These are phyloP conservation scores for Trichoderma arundinaceum DNA, from an alignment of 2,329 filamentous ascomycete genomes.

Conservation along the genomic window DNA sequence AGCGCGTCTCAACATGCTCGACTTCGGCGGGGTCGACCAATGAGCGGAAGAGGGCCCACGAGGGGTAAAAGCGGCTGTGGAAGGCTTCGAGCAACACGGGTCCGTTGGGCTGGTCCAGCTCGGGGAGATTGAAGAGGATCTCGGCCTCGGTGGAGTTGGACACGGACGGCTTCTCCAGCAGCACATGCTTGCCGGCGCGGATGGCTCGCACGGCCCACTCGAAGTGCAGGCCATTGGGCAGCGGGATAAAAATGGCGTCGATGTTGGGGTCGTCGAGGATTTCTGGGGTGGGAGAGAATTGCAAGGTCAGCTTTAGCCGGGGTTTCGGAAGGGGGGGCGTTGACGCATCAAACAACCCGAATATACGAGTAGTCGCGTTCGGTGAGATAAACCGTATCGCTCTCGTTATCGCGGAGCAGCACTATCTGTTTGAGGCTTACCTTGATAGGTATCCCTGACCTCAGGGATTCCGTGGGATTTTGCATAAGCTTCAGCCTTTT, in stretches of 20 bases:
- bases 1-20: constrained; percentile 41
- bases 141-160: constrained; percentile 41
- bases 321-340: not conserved
- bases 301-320: not conserved
- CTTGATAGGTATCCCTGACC: constrained; percentile 56
- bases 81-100: constrained; percentile 60
- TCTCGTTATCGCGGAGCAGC: too few relatives aligned
- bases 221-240: constrained; percentile 51
- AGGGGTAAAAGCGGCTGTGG: constrained; percentile 58
- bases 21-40: constrained; percentile 49
- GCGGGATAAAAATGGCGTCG: constrained; percentile 56
- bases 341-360: too few relatives aligned
- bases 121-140: constrained; percentile 50
- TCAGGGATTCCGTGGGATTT: constrained; percentile 58
- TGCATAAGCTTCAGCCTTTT: constrained; percentile 55
- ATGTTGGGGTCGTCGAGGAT: constrained; percentile 46
- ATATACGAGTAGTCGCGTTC: too few relatives aligned
- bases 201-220: constrained; percentile 57
- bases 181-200: constrained; percentile 52
- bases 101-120: constrained; percentile 42
- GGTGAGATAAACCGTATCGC: too few relatives aligned
- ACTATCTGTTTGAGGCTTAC: constrained; percentile 38
- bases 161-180: constrained; percentile 29
- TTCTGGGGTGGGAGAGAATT: constrained; percentile 38
- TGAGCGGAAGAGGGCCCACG: constrained; percentile 50